A percentile compares a stretch with the other conserved stretches of the same genome.
Evolutionary conservation across 768 basidiomycete species (phyloP).

Genomic region (Trametes cinnabarina): DNA sequence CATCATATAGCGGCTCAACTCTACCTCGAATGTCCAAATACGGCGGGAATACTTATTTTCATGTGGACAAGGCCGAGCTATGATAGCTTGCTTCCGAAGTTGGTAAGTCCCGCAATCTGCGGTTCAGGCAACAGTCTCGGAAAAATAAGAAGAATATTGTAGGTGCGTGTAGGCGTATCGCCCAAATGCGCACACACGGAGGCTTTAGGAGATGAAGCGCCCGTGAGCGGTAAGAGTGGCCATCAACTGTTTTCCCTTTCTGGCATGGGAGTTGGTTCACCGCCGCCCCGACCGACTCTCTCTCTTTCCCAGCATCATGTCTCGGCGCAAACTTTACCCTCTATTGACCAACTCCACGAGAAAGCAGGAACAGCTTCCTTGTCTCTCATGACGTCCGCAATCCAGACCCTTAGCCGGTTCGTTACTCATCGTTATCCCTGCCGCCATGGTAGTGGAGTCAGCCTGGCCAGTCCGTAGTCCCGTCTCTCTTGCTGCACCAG

Average conservation of each 20-base stretch:
- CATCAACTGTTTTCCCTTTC: neutral
- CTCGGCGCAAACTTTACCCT: neutral
- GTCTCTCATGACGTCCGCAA: neutral
- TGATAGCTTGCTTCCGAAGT: too few relatives aligned
- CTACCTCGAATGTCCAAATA: too few relatives aligned
- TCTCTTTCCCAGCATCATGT: constrained; percentile 3
- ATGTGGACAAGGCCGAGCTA: neutral
- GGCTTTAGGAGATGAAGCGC: neutral
- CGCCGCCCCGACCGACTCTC: neutral
- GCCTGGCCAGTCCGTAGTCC: neutral
- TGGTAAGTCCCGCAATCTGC: too few relatives aligned
- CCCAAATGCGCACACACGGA: neutral
- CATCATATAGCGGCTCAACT: neutral
- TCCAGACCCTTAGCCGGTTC: neutral
- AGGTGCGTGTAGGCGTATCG: constrained; percentile 7
- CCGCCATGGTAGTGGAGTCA: neutral
- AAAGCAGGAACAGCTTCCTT: neutral
- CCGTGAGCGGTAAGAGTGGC: neutral
- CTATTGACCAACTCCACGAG: neutral
- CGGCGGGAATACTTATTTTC: neutral
- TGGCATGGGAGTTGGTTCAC: neutral
- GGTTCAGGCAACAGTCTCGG: neutral
- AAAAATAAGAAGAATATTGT: constrained; percentile 1
- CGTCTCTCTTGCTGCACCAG: too few relatives aligned
- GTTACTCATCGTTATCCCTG: neutral